phyloP scores from a whole-genome alignment of 176 grass and related monocot genomes.

The Carex littledalei region DNA sequence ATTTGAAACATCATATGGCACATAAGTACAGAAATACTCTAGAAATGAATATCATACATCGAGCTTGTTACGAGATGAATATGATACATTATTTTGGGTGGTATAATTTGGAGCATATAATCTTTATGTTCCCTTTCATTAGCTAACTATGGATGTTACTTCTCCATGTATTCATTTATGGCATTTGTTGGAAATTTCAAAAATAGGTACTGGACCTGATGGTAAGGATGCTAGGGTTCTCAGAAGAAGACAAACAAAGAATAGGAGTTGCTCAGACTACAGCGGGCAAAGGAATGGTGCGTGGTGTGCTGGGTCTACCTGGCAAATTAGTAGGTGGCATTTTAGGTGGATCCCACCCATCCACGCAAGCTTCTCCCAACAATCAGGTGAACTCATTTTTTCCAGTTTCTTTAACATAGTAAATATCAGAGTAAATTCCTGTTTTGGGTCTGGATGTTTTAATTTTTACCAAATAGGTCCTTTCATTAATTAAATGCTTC shows the following conservation, averaged over 20 bases:
- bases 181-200: background rate
- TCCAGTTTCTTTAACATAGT: background rate
- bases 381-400: constrained; percentile 44
- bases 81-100: background rate
- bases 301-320: constrained; percentile 73
- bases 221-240: constrained; percentile 95
- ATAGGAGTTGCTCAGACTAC: constrained; percentile 77
- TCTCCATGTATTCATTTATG: background rate
- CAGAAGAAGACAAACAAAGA: constrained; percentile 86
- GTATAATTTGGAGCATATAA: background rate
- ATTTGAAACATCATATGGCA: background rate
- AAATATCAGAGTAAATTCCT: background rate
- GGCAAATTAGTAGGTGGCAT: constrained; percentile 82
- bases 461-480: background rate
- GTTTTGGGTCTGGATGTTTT: background rate
- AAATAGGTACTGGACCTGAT: constrained; percentile 84
- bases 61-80: background rate
- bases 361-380: constrained; percentile 47
- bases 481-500: background rate
- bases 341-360: constrained; percentile 41
- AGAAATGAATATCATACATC: background rate
- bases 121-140: background rate
- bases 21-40: background rate
- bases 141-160: background rate
- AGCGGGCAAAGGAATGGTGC: constrained; percentile 67